Conservation (phyloP, 2,329 filamentous ascomycete genomes). For the Beauveria brongniartii region DNA sequence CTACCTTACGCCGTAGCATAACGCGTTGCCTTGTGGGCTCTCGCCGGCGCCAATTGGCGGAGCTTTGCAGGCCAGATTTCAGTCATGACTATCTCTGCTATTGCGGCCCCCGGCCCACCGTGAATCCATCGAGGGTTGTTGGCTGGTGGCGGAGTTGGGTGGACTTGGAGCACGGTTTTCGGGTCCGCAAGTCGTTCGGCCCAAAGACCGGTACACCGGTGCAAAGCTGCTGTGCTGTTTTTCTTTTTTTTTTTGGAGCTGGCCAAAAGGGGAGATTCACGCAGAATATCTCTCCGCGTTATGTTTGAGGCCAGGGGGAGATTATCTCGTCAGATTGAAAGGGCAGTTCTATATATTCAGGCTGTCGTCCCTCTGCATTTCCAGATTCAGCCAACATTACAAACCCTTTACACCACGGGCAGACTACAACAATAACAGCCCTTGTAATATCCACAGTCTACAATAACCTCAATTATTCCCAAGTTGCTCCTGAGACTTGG, state of each 20-base stretch:
- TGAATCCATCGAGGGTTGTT: not conserved
- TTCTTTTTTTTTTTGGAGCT: not conserved
- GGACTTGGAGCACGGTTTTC: constrained; percentile 3
- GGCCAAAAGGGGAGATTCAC: not conserved
- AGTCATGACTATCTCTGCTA: not conserved
- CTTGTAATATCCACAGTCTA: too few species aligned
- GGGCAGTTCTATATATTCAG: too few species aligned
- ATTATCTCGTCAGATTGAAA: not conserved
- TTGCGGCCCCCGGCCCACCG: constrained; percentile 2
- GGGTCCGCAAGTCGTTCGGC: not conserved
- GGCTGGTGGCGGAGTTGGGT: constrained; percentile 2
- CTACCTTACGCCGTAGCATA: not conserved
- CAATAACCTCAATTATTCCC: too few species aligned
- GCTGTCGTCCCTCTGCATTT: too few species aligned
- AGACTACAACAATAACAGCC: too few species aligned
- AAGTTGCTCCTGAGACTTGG: too few species aligned
- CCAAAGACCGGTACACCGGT: not conserved
- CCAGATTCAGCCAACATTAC: too few species aligned
- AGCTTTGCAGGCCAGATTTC: not conserved
- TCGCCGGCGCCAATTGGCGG: not conserved
- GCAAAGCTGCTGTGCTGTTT: not conserved
- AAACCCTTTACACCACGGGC: too few species aligned
- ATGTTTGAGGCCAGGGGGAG: not conserved
- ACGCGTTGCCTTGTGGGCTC: constrained; percentile 1
- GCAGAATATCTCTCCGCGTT: not conserved